Conservation (phyloP, 2,329 filamentous ascomycete genomes). For the Myriosclerotinia duriaeana region DNA sequence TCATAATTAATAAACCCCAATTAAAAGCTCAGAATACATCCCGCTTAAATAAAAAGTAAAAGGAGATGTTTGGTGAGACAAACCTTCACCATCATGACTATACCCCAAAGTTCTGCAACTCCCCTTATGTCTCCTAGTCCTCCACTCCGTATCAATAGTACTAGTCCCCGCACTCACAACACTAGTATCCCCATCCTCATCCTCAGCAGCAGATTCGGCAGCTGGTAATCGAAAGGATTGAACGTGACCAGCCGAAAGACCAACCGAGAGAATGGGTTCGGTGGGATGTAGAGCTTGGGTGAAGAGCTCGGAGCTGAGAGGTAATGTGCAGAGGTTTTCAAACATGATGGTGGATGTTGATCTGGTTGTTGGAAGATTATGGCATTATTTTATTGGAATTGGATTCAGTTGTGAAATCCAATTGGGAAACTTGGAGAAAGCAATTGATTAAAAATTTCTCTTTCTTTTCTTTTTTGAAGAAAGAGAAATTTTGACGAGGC, state of each 20-base stretch:
- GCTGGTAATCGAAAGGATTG: slow-evolving; percentile 74
- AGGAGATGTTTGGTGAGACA: slow-evolving; percentile 44
- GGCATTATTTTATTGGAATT: slow-evolving; percentile 1
- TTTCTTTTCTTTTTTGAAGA: not conserved
- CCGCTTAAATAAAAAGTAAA: not conserved
- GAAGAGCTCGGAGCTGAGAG: slow-evolving; percentile 84
- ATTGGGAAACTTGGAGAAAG: not conserved
- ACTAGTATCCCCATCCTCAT: slow-evolving; percentile 51
- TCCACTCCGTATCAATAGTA: slow-evolving; percentile 80
- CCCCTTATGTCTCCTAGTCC: slow-evolving; percentile 86
- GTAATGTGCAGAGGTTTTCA: slow-evolving; percentile 87
- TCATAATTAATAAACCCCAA: slow-evolving; percentile 16
- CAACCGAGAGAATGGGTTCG: slow-evolving; percentile 81
- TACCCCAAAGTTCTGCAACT: slow-evolving; percentile 84
- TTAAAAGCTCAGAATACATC: not conserved
- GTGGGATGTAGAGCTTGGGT: slow-evolving; percentile 81
- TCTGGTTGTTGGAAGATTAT: not conserved
- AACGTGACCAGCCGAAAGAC: slow-evolving; percentile 81
- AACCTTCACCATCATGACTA: slow-evolving; percentile 70
- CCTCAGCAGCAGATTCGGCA: slow-evolving; percentile 50
- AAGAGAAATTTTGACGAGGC: slow-evolving; percentile 22
- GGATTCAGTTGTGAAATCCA: not conserved
- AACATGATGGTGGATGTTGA: slow-evolving; percentile 32
- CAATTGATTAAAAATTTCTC: not conserved
- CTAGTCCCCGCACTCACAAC: slow-evolving; percentile 63